phyloP scores from a whole-genome alignment of 768 basidiomycete species.

The Suillus occidentalis region DNA sequence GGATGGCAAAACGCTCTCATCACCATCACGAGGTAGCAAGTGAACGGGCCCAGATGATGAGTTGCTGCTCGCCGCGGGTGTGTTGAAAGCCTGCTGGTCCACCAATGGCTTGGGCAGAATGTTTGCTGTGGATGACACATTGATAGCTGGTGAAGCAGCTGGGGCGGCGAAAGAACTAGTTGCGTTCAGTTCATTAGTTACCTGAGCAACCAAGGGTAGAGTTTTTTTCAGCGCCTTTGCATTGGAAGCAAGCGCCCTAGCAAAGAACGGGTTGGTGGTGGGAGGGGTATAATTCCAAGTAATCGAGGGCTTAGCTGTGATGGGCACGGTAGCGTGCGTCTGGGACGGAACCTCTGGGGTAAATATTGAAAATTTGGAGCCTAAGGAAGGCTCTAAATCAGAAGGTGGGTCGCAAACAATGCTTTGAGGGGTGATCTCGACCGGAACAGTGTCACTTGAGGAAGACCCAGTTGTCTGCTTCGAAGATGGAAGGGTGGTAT shows the following conservation, averaged over 20 bases:
- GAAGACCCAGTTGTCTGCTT: neutral
- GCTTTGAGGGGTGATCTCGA: neutral
- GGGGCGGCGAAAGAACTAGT: neutral
- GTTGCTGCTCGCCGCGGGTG: no score
- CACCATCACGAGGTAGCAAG: neutral
- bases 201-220: neutral
- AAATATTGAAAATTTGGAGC: neutral
- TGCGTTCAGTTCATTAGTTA: neutral
- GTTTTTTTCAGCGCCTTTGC: neutral
- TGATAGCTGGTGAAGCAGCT: neutral
- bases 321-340: neutral
- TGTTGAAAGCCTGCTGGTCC: neutral
- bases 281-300: slow-evolving; percentile 1
- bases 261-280: neutral
- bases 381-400: neutral
- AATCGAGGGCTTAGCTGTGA: neutral
- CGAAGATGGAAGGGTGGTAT: no score
- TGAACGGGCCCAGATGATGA: neutral
- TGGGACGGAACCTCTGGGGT: neutral
- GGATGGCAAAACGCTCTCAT: neutral
- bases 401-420: neutral
- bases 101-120: neutral
- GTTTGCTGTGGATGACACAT: neutral
- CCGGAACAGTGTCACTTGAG: neutral
- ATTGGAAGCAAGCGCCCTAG: neutral